These are phyloP conservation scores for Artomyces pyxidatus DNA, from an alignment of 768 basidiomycete genomes.

Conservation along the genomic window DNA sequence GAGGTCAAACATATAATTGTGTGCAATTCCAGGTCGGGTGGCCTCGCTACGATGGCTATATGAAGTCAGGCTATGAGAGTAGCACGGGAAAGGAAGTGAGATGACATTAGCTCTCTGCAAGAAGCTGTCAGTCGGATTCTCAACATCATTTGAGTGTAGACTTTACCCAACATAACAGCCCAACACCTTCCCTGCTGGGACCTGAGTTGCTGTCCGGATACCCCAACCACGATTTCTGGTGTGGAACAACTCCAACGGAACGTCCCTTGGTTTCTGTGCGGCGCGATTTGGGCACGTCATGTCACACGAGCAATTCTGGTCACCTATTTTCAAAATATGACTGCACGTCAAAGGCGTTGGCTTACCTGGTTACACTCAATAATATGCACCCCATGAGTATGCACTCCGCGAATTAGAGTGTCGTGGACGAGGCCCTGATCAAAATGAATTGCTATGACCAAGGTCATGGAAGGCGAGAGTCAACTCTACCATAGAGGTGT, in stretches of 20 bases:
- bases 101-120: conserved; percentile 39
- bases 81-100: neutral
- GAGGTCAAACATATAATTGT: conserved; percentile 53
- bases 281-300: conserved; percentile 52
- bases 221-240: conserved; percentile 59
- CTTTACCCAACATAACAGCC: conserved; percentile 64
- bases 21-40: conserved; percentile 22
- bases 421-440: conserved; percentile 16
- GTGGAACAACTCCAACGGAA: conserved; percentile 60
- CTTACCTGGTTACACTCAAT: conserved; percentile 61
- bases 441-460: neutral
- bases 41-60: conserved; percentile 39
- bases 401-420: conserved; percentile 42
- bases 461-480: neutral
- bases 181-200: conserved; percentile 49
- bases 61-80: neutral
- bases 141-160: neutral
- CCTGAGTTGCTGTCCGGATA: conserved; percentile 34
- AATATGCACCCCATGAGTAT: conserved; percentile 38
- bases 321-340: neutral
- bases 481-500: conserved; percentile 29
- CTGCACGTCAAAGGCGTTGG: neutral
- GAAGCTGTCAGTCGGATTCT: conserved; percentile 4
- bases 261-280: conserved; percentile 47
- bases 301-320: conserved; percentile 36